Percentiles rank a stretch among this genome's conserved stretches.
These are phyloP conservation scores for Fraxinus anomala DNA, from an alignment of 257 asterid species.

Conservation along the genomic window DNA sequence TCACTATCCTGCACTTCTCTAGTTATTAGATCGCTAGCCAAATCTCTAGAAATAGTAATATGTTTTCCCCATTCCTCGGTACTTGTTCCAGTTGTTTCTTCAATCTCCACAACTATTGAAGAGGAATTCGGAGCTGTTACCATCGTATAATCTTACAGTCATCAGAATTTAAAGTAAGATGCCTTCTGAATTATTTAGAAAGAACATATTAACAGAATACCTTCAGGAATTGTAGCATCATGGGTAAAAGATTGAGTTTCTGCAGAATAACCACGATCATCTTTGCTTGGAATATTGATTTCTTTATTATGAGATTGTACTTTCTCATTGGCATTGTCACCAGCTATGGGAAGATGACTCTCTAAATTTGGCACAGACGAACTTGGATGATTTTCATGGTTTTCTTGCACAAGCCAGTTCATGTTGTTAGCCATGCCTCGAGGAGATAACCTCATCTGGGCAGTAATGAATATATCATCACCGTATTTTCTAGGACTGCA, in stretches of 20 bases:
- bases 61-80: constrained; percentile 41
- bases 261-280: constrained; percentile 31
- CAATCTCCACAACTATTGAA: constrained; percentile 38
- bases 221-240: constrained; percentile 39
- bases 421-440: constrained; percentile 32
- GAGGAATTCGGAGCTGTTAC: constrained; percentile 23
- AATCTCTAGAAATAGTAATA: constrained; percentile 25
- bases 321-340: constrained; percentile 37
- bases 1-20: constrained; percentile 41
- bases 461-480: constrained; percentile 46
- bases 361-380: constrained; percentile 42
- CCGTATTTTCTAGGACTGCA: constrained; percentile 59
- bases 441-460: constrained; percentile 52
- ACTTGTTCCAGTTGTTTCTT: constrained; percentile 33
- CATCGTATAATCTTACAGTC: constrained; percentile 8
- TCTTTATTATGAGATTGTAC: constrained; percentile 29
- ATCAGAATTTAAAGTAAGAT: constrained; percentile 15
- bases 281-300: constrained; percentile 26
- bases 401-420: constrained; percentile 42
- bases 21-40: constrained; percentile 24
- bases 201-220: constrained; percentile 33
- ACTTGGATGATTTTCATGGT: constrained; percentile 30
- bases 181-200: constrained; percentile 15
- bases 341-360: constrained; percentile 31
- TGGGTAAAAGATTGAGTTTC: constrained; percentile 31